These are phyloP conservation scores for Coniosporium apollinis DNA, from an alignment of 495 filamentous ascomycete species.

Conservation along the genomic window DNA sequence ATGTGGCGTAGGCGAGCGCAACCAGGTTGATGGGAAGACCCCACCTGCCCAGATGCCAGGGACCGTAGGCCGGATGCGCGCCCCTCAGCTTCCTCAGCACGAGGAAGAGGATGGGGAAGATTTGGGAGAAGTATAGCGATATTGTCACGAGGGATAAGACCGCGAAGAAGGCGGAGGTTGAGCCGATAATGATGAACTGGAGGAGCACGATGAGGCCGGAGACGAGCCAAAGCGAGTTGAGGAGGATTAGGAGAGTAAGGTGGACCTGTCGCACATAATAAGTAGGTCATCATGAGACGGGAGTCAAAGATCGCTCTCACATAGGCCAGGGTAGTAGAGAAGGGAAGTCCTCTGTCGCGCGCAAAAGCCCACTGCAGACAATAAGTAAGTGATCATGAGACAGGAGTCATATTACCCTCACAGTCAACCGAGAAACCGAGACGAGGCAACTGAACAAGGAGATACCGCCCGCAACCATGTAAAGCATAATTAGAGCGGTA, in stretches of 20 bases:
- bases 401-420: too few species aligned
- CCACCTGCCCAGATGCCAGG: neutral
- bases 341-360: neutral
- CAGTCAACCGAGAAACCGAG: neutral
- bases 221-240: neutral
- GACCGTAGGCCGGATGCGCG: neutral
- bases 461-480: neutral
- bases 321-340: too few species aligned
- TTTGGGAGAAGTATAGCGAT: neutral
- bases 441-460: neutral
- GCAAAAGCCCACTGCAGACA: neutral
- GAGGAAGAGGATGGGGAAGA: neutral
- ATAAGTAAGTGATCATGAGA: too few species aligned
- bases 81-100: neutral
- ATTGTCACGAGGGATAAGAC: neutral
- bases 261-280: too few species aligned
- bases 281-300: too few species aligned
- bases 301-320: too few species aligned
- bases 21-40: constrained; percentile 1
- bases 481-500: neutral
- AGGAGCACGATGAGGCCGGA: neutral
- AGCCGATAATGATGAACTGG: neutral
- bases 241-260: neutral
- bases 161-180: neutral
- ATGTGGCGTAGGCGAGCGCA: neutral